A percentile compares a stretch with the other conserved stretches of the same genome.
phyloP scores from a whole-genome alignment of 768 basidiomycete species.

The Naganishia randhawae region DNA sequence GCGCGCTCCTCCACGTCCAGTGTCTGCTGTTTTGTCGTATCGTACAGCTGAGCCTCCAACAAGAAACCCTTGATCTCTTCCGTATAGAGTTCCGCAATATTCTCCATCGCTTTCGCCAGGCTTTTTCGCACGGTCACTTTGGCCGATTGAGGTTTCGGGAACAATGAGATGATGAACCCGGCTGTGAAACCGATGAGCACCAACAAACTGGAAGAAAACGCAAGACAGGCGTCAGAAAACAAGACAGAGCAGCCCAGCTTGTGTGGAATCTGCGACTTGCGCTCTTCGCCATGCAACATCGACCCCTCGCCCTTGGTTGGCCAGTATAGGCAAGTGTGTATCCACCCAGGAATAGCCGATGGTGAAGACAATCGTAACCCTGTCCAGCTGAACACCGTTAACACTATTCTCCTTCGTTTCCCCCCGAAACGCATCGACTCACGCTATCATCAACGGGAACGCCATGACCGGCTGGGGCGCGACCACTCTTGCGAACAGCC shows the following conservation, averaged over 20 bases:
- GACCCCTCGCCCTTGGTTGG: conserved; percentile 59
- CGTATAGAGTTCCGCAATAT: conserved; percentile 54
- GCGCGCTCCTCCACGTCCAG: conserved; percentile 40
- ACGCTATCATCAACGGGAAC: conserved; percentile 50
- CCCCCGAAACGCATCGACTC: conserved; percentile 34
- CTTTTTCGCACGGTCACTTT: conserved; percentile 56
- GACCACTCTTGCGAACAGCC: conserved; percentile 58
- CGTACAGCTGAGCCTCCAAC: conserved; percentile 29
- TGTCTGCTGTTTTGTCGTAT: conserved; percentile 26
- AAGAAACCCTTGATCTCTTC: conserved; percentile 31
- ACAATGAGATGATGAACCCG: conserved; percentile 58
- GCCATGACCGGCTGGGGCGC: conserved; percentile 48
- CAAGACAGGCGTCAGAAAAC: not conserved
- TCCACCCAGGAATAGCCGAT: conserved; percentile 63
- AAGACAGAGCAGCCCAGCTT: not conserved
- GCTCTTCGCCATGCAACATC: conserved; percentile 58
- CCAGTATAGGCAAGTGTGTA: conserved; percentile 54
- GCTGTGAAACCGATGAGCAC: conserved; percentile 54
- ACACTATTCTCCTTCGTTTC: not conserved
- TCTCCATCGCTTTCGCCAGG: conserved; percentile 53
- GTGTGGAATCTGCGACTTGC: not conserved
- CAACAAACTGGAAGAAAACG: conserved; percentile 33
- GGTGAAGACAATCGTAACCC: conserved; percentile 55
- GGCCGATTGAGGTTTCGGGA: conserved; percentile 56
- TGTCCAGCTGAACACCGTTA: not conserved